Base-by-base conservation (phyloP, 371 early-diverging fungal species). In the Rhizopus stolonifer region DNA sequence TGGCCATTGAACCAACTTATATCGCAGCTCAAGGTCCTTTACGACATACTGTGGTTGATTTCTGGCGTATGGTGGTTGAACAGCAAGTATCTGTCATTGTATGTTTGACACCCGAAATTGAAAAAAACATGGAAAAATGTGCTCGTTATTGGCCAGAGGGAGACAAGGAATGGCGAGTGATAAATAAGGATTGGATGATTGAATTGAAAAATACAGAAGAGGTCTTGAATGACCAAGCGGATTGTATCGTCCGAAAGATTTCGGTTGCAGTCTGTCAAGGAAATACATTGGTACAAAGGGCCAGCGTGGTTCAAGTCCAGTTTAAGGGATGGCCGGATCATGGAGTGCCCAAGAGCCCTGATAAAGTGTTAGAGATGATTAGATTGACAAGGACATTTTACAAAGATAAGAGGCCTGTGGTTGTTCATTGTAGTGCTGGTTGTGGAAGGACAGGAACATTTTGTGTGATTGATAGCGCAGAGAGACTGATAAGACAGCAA, bases 361-460 rank as follows among this genome's bases (percentile, higher is more conserved):
- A 61, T 1, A 64, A 63, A 19, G 54, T 87, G 13, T 59, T 80
- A 21, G 61, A 64, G 3, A 65, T 87, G 9, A 55, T 82, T 19
- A 40, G 46, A 10, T 54, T 78, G 10, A 64, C 71, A 2, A 66
- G 78, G 48, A 56, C 67, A 21, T 53, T 60, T 5, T 63, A 69
- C 25, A 29, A 33, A 10, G 32, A 34, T 19, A 51, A 58, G 4
- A 62, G 67, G 17, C 89, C 90, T 0, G 75, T 80, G 18, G 60
- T 87, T 4, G 88, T 91, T 8, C 89, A 91, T 57, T 91, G 91
- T 58, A 88, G 89, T 58, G 99, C 99, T 6, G 99, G 99, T 4
- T 94, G 96, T 60, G 99, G 99, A 3, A 79, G 99, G 26, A 96
- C 99, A 0, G 99, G 99, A 1, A 92, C 95, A 0, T 97, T 97